Conservation (phyloP, 345 rosid species). For the Boechera retrofracta region DNA sequence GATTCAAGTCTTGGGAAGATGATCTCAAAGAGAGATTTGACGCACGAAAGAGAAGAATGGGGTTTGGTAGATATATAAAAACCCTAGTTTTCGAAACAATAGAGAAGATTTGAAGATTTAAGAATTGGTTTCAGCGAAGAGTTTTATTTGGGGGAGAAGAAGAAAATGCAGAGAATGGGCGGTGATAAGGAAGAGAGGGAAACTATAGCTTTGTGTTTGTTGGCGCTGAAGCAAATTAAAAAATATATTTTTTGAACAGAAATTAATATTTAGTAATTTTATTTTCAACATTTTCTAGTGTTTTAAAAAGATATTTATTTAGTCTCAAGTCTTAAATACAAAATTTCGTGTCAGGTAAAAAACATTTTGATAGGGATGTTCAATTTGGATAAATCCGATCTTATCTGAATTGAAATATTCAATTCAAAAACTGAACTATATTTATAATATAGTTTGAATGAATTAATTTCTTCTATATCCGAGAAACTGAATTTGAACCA, state of each 20-base stretch:
- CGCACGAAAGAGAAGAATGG: neutral
- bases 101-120: neutral
- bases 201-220: slow-evolving; percentile 17
- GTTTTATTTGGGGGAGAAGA: neutral
- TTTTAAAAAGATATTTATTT: no score
- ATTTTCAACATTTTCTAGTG: neutral
- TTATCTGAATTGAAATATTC: no score
- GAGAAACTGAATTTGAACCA: no score
- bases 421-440: no score
- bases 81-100: neutral
- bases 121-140: neutral
- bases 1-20: neutral
- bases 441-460: no score
- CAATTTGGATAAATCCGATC: no score
- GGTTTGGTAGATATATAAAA: neutral
- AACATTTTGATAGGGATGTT: no score
- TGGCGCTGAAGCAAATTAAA: slow-evolving; percentile 17
- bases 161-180: slow-evolving; percentile 9
- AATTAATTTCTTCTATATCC: no score
- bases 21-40: neutral
- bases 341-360: no score
- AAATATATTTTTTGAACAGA: neutral
- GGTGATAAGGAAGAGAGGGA: slow-evolving; percentile 23
- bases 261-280: no score
- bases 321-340: no score